Conservation (phyloP, 1,139 yeast genomes). For the Meyerozyma carpophila region DNA sequence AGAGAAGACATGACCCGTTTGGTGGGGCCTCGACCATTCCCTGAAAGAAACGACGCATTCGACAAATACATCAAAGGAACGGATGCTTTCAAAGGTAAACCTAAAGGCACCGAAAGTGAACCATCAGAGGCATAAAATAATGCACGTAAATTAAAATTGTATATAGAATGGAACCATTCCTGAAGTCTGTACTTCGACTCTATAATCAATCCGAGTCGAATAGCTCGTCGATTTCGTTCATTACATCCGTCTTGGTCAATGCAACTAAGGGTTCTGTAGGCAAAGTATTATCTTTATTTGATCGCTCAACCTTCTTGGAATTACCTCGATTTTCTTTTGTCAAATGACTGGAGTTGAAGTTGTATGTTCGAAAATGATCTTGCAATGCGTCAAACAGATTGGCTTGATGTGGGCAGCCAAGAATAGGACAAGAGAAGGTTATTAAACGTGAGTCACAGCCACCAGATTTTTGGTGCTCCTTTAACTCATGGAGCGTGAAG, state of each 20-base stretch:
- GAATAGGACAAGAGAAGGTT: neutral
- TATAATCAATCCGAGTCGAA: neutral
- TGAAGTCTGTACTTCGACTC: neutral
- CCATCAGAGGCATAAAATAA: neutral
- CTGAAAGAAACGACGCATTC: conserved; percentile 74
- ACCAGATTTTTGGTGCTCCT: neutral
- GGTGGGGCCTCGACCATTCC: conserved; percentile 72
- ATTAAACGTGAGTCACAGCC: neutral
- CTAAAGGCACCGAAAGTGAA: conserved; percentile 3
- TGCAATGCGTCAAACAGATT: neutral
- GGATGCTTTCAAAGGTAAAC: conserved; percentile 21
- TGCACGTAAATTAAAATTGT: neutral
- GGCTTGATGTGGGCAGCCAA: neutral
- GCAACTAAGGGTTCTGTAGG: neutral
- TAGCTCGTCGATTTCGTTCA: neutral
- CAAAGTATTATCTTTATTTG: neutral
- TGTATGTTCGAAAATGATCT: neutral
- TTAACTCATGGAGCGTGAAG: neutral
- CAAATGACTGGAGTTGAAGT: neutral
- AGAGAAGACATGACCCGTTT: conserved; percentile 76
- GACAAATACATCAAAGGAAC: conserved; percentile 63
- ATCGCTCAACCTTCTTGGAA: neutral
- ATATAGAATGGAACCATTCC: neutral
- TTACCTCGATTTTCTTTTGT: neutral
- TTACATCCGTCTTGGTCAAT: neutral